Conservation (phyloP, 1,139 yeast genomes). For the Citeromyces hawaiiensis region DNA sequence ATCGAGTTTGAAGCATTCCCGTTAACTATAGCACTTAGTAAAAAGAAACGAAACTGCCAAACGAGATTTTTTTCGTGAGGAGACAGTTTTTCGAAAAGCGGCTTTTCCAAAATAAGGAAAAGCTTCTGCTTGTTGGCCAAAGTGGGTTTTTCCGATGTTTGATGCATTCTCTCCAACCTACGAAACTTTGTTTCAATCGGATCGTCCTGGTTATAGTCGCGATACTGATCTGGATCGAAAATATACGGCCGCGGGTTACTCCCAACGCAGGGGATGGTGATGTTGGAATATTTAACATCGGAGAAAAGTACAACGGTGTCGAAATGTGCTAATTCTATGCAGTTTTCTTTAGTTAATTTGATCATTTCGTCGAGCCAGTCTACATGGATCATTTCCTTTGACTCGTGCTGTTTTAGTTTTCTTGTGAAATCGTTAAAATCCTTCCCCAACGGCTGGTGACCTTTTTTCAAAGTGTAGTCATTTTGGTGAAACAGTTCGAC, state of each 20-base stretch:
- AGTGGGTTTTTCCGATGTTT: conserved; percentile 74
- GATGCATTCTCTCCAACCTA: conserved; percentile 70
- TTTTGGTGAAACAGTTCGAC: conserved; percentile 12
- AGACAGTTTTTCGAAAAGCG: conserved; percentile 71
- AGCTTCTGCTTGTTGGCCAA: conserved; percentile 72
- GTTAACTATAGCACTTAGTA: conserved; percentile 42
- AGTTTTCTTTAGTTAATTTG: conserved; percentile 6
- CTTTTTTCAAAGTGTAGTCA: conserved; percentile 29
- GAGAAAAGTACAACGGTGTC: conserved; percentile 75
- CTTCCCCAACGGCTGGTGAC: conserved; percentile 35
- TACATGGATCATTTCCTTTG: neutral
- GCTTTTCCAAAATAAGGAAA: conserved; percentile 51
- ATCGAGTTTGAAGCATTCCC: conserved; percentile 17
- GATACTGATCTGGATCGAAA: conserved; percentile 51
- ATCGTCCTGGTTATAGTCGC: conserved; percentile 32
- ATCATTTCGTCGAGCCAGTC: conserved; percentile 1
- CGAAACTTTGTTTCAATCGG: conserved; percentile 86
- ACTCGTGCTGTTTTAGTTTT: neutral
- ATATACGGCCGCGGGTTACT: conserved; percentile 11
- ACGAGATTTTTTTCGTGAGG: conserved; percentile 79
- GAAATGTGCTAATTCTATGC: conserved; percentile 60
- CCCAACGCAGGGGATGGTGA: conserved; percentile 18
- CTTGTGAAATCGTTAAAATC: conserved; percentile 14
- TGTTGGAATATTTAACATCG: conserved; percentile 31
- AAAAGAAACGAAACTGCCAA: conserved; percentile 86